phyloP scores from a whole-genome alignment of 305 asterid genomes.

The Rubia occidens region DNA sequence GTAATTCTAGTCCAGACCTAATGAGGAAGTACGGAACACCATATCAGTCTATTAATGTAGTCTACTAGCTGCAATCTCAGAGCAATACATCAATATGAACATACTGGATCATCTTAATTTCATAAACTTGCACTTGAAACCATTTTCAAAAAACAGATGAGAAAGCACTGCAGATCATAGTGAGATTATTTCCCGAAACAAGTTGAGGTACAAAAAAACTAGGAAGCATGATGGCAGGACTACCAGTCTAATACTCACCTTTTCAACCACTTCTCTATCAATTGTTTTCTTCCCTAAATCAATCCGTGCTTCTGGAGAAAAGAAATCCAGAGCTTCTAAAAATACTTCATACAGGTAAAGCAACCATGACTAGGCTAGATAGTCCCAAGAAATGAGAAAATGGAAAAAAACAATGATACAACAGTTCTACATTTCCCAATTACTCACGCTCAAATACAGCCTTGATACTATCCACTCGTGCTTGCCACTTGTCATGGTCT shows the following conservation, averaged over 20 bases:
- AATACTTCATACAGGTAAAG: background rate
- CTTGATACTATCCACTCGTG: slow-evolving; percentile 78
- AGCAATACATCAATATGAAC: background rate
- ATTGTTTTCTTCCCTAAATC: slow-evolving; percentile 57
- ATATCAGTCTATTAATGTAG: background rate
- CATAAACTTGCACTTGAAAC: background rate
- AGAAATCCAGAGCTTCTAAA: slow-evolving; percentile 13
- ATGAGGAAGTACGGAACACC: background rate
- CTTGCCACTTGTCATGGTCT: slow-evolving; percentile 76
- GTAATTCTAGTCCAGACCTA: slow-evolving; percentile 95
- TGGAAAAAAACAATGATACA: too few relatives aligned
- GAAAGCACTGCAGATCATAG: background rate
- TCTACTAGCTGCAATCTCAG: background rate
- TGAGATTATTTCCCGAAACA: background rate
- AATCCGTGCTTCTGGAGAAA: slow-evolving; percentile 61
- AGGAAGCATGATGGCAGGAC: slow-evolving; percentile 1
- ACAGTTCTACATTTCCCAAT: background rate
- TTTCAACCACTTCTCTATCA: slow-evolving; percentile 72
- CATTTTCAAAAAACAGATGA: background rate
- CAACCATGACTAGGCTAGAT: background rate
- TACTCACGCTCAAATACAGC: slow-evolving; percentile 68
- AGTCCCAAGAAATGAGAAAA: too few relatives aligned
- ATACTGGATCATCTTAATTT: background rate
- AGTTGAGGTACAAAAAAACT: background rate
- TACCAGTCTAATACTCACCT: slow-evolving; percentile 34